Percentiles rank a stretch among this genome's conserved stretches.
These are phyloP conservation scores for Xylariaceae sp. DNA, from an alignment of 2,329 filamentous ascomycete genomes.

Conservation along the genomic window DNA sequence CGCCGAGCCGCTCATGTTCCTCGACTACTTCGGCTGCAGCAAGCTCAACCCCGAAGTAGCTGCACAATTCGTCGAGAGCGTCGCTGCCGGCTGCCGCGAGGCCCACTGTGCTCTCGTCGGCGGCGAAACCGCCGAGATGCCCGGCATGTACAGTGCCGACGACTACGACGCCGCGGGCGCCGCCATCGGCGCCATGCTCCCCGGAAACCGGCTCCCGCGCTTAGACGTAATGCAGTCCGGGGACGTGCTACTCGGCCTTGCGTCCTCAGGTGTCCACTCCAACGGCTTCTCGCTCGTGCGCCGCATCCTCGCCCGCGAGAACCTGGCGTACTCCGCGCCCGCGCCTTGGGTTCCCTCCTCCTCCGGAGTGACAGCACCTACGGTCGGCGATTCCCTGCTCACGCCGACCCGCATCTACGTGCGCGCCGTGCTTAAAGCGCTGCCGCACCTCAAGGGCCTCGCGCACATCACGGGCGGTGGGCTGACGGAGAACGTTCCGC, in stretches of 20 bases:
- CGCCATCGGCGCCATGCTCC: slow-evolving; percentile 81
- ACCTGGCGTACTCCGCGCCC: slow-evolving; percentile 71
- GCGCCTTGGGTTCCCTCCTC: slow-evolving; percentile 76
- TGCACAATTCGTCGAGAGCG: slow-evolving; percentile 86
- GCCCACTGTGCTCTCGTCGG: slow-evolving; percentile 91
- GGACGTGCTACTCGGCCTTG: slow-evolving; percentile 84
- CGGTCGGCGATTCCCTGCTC: slow-evolving; percentile 77
- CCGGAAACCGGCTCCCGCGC: slow-evolving; percentile 74
- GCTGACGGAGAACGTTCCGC: slow-evolving; percentile 89
- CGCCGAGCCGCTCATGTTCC: slow-evolving; percentile 92
- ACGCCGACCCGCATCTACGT: slow-evolving; percentile 96
- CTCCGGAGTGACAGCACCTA: slow-evolving; percentile 24
- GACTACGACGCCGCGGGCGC: slow-evolving; percentile 94
- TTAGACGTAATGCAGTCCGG: slow-evolving; percentile 77
- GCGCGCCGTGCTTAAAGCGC: slow-evolving; percentile 73
- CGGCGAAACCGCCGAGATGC: slow-evolving; percentile 98
- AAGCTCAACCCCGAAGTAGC: slow-evolving; percentile 80
- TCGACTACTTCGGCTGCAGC: slow-evolving; percentile 97
- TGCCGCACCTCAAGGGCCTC: slow-evolving; percentile 80
- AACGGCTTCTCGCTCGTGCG: slow-evolving; percentile 98
- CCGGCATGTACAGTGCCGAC: slow-evolving; percentile 85
- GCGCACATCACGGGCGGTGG: slow-evolving; percentile 97
- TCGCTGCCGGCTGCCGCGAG: slow-evolving; percentile 84
- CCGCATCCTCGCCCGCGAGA: slow-evolving; percentile 78
- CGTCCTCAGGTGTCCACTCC: slow-evolving; percentile 87